Evolutionary conservation across 495 filamentous ascomycete species (phyloP).

Genomic region (Penicillium ucsense): DNA sequence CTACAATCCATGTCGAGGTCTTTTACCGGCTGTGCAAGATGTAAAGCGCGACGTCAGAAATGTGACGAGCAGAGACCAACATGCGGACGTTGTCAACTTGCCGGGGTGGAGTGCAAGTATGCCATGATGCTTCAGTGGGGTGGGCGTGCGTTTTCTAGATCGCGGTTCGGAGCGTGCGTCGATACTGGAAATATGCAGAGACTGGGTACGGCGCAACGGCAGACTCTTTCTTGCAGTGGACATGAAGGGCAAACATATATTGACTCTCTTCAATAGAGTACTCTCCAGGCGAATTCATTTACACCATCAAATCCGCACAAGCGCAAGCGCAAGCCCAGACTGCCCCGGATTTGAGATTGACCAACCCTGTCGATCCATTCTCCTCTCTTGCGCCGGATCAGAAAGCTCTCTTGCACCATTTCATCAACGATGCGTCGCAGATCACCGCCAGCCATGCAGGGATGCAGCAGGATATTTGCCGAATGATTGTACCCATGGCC

Average conservation of each 20-base stretch:
- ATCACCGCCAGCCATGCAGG: slow-evolving; percentile 36
- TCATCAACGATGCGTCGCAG: slow-evolving; percentile 37
- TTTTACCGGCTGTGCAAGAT: slow-evolving; percentile 37
- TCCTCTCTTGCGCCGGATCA: slow-evolving; percentile 30
- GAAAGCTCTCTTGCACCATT: slow-evolving; percentile 34
- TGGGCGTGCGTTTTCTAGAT: slow-evolving; percentile 35
- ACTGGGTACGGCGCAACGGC: slow-evolving; percentile 19
- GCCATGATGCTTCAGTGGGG: slow-evolving; percentile 33
- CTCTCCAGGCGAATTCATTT: slow-evolving; percentile 39
- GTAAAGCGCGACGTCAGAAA: slow-evolving; percentile 38
- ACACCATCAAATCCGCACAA: slow-evolving; percentile 26
- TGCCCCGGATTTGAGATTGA: slow-evolving; percentile 18
- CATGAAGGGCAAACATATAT: not conserved
- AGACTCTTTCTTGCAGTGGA: not conserved
- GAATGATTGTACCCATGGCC: slow-evolving; percentile 39
- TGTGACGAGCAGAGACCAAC: slow-evolving; percentile 32
- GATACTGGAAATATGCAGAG: slow-evolving; percentile 34
- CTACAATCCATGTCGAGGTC: slow-evolving; percentile 36
- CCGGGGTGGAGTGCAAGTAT: slow-evolving; percentile 27
- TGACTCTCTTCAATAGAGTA: slow-evolving; percentile 22
- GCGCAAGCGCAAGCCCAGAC: slow-evolving; percentile 3
- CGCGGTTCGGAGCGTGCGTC: slow-evolving; percentile 37
- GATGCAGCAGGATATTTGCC: slow-evolving; percentile 39
- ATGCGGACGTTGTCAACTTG: slow-evolving; percentile 30
- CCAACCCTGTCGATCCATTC: slow-evolving; percentile 31